Base-by-base conservation (phyloP, 345 rosid genomes). In the Arabis hirsuta region DNA sequence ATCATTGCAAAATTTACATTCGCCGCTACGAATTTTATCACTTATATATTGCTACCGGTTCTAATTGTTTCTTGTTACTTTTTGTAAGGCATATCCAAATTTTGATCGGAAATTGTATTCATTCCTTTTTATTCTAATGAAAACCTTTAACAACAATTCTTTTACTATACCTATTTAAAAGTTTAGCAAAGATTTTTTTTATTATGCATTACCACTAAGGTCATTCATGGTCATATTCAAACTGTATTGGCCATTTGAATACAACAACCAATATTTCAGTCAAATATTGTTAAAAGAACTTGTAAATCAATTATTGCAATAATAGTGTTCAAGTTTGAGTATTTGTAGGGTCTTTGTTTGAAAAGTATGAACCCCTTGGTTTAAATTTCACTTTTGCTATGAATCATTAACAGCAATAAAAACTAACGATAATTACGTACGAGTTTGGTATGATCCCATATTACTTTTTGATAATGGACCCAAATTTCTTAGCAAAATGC, bases 361-460 rank as follows among this genome's bases (percentile, higher is more conserved):
- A 58, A 69, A 70, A 71, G 60, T 41, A 29, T 43, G 68, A 9
- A 50, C 58, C 20, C 16, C 20, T 39, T 61, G 31, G 24, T 55
- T 26, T 60, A 63, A 34, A 14, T 20, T 46, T 55, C 16, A 26
- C 27, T 46, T 58, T 55, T 31, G 66, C 57, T 26, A 39, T 27
- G 46, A 65, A 20, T 50, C 60, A 65, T 48, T 56, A 65, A 65
- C 53, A 56, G 43, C 65, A 65, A 22, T 57, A 22, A 48, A 48
- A 65, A 65, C 46, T 16, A 48, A 48, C 42, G 26, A 32, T 67
- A 67, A 14, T 62, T 32, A 72, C 62, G 55, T 67, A 67, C 62
- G 50, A 60, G 78, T 74, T 74, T 67, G 78, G 73, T 53, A 67
- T 52, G 73, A 53, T 74, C 44, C 78, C 78, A 74, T 67, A 55